Evolutionary conservation across 1,284 basidiomycete genomes (phyloP), one percentile per base, ranked within the genome.

Genomic region (Polyporus tsugae): DNA sequence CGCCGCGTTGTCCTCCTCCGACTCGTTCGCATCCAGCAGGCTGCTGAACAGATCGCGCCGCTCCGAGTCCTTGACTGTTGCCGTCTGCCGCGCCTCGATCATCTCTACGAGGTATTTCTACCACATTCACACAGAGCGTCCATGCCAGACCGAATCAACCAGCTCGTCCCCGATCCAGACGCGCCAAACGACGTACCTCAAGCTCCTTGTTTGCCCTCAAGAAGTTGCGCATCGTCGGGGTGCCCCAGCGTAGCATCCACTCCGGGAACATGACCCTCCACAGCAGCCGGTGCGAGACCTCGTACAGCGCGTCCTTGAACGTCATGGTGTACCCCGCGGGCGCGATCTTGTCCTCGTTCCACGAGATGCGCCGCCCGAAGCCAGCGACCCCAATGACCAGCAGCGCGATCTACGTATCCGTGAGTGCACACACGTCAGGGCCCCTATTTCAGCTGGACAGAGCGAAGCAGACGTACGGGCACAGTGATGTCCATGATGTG

Each of bases 351-450:
- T 86, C 84, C 60, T 86, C 84, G 52, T 79, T 78, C 87, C 86
- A 89, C 0, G 83, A 82, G 35, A 89, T 83, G 57, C 77, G 79
- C 33, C 82, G 82, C 1, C 88, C 88, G 73, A 89, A 91, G 82
- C 88, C 87, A 64, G 88, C 87, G 1, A 81, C 81, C 22, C 87
- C 82, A 64, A 90, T 87, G 41, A 89, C 83, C 60, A 86, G 86
- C 0, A 90, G 81, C 0, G 88, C 84, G 55, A 88, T 83, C 87
- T 89, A 49, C 6, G 33, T 39, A 39, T 39, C 6, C 38, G 38
- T 11, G 38, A 6, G 38, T 11, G 38, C 38, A 39, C 11, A 6
- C 7, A 22, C 46, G 42, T 19, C 22, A 5, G 55, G 49, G 15
- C 22, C n/a, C 46, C n/a, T 11, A 53, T 22, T 9, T 4, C 13